phyloP scores from a whole-genome alignment of 306 rosid species.

The Nissolia schottii region DNA sequence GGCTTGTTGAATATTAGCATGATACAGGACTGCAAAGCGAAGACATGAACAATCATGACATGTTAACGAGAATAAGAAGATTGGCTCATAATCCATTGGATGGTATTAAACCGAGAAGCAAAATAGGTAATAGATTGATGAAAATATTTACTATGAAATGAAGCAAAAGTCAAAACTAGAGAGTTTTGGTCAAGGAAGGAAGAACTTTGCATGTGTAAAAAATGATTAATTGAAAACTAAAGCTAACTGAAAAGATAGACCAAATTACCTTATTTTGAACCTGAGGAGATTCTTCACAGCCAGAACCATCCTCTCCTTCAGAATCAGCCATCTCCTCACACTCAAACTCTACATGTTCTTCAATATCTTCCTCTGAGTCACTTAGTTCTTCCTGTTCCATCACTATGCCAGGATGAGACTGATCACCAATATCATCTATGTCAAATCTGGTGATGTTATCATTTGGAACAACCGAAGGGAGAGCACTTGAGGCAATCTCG shows the following conservation, averaged over 20 bases:
- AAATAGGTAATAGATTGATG: not conserved
- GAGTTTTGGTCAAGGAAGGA: constrained; percentile 1
- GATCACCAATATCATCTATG: constrained; percentile 56
- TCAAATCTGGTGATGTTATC: constrained; percentile 39
- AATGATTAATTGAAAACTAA: not conserved
- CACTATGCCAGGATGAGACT: constrained; percentile 74
- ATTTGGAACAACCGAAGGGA: constrained; percentile 27
- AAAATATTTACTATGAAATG: not conserved
- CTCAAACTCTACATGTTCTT: constrained; percentile 95
- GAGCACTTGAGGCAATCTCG: constrained; percentile 37
- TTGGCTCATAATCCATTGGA: constrained; percentile 9
- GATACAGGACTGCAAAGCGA: constrained; percentile 5
- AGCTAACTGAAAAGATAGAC: constrained; percentile 1
- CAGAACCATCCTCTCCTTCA: constrained; percentile 90
- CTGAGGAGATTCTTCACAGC: constrained; percentile 46
- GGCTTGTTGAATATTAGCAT: not conserved
- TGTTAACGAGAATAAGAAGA: not conserved
- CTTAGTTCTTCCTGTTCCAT: constrained; percentile 98
- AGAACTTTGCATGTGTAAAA: not conserved
- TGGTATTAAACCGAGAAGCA: not conserved
- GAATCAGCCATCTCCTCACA: constrained; percentile 95
- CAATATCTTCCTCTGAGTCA: constrained; percentile 84
- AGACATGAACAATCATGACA: not conserved
- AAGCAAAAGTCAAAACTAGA: constrained; percentile 3
- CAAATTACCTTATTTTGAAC: constrained; percentile 58